Percentiles rank a stretch among this genome's conserved stretches.
Conservation (phyloP, 1,139 yeast species). For the Maudiozyma humilis region DNA sequence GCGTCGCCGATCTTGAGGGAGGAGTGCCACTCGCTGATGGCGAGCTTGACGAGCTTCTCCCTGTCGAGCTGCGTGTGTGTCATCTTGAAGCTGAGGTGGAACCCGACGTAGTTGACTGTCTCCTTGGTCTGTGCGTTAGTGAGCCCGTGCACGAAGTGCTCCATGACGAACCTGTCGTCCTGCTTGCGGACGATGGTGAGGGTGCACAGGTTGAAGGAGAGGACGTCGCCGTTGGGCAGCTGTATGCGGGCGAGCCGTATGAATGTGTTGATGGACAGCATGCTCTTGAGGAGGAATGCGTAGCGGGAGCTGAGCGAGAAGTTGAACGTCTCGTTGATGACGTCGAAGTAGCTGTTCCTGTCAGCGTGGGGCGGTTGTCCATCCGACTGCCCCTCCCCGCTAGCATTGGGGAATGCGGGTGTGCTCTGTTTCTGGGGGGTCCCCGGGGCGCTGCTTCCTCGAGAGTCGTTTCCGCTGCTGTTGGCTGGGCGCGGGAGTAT, state of each 20-base stretch:
- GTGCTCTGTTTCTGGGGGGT: too few species aligned
- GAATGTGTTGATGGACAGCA: conserved; percentile 16
- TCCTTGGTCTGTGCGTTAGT: conserved; percentile 12
- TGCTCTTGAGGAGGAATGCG: conserved; percentile 10
- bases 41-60: conserved; percentile 6
- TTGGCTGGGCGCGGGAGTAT: neutral
- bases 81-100: conserved; percentile 13
- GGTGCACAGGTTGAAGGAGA: conserved; percentile 16
- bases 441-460: too few species aligned
- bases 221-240: conserved; percentile 9
- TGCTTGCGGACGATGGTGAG: conserved; percentile 12
- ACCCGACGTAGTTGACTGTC: conserved; percentile 16
- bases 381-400: too few species aligned
- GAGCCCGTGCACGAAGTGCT: conserved; percentile 17
- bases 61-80: conserved; percentile 5
- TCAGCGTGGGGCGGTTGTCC: neutral
- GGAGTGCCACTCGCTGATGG: conserved; percentile 13
- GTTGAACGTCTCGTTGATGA: conserved; percentile 4
- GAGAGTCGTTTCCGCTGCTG: too few species aligned
- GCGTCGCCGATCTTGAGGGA: conserved; percentile 14
- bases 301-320: conserved; percentile 6
- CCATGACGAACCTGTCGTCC: conserved; percentile 13
- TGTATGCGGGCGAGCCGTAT: conserved; percentile 12
- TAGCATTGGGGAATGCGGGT: too few species aligned
- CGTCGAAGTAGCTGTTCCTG: conserved; percentile 1